Base-by-base conservation (phyloP, 139 green algal species). In the Desmodesmus armatus region DNA sequence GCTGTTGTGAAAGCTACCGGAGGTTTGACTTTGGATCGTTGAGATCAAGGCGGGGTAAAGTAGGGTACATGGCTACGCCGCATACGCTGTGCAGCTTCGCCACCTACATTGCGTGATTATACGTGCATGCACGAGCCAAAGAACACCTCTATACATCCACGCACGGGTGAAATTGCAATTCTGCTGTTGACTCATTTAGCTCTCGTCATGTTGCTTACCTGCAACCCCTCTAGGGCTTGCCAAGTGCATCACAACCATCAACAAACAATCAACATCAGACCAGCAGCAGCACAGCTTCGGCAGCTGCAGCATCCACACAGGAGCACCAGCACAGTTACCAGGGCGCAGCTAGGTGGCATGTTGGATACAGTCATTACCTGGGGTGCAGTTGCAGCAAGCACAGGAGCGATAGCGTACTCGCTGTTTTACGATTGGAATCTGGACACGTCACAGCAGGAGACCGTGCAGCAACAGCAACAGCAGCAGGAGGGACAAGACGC, bases 331-430 rank as follows among this genome's bases (percentile, higher is more conserved):
- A 21, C 9, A 55, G 13, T 55, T 55, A 55, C 47, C 13, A 35
- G 51, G 55, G 80, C 81, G 17, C 53, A 78, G 41, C 17, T 77
- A 65, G 21, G 37, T 5, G 79, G 53, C 51, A n/a, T 55, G 19
- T 1, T 81, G 19, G 70, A 77, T 37, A 51, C 27, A 19, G 31
- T 69, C 19, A n/a, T 87, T 23, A 81, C 58, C 9, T 58, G 33
- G 39, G 82, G 82, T 7, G 71, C 82, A 15, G 19, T 87, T 1
- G 69, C 72, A 11, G 27, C 69, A 15, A 72, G 82, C 25, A 49
- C 77, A 33, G 72, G 40, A 5, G 82, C 71, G 15, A 53, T 40
- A 17, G 3, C 70, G 6, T 73, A 82, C 37, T 43, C 82, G 2
- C 40, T 87, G 19, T 81, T 82, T 33, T 23, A 49, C 31, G 23